Percentiles rank a stretch among this genome's conserved stretches.
These are phyloP conservation scores for Eucalyptus melliodora DNA, from an alignment of 345 rosid species.

Conservation along the genomic window DNA sequence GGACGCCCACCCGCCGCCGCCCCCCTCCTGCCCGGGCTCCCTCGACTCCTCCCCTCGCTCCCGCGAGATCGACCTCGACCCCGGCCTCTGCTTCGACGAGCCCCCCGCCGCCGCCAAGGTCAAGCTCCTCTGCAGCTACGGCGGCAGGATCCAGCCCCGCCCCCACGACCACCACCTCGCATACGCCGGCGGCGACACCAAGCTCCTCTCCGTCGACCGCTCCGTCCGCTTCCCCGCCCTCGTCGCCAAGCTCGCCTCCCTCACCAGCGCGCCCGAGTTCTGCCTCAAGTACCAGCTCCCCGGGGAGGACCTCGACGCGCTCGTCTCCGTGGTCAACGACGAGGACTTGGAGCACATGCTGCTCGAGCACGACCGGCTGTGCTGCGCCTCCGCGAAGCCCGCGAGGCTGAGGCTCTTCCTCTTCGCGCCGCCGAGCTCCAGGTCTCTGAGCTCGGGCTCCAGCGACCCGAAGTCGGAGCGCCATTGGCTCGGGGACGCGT, in stretches of 20 bases:
- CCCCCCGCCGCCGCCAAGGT: neutral
- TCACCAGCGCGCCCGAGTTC: conserved; percentile 6
- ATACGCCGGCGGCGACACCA: conserved; percentile 54
- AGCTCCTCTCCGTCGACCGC: conserved; percentile 44
- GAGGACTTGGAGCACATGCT: conserved; percentile 65
- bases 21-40: conserved; percentile 30
- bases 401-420: conserved; percentile 40
- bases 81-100: conserved; percentile 33
- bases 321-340: conserved; percentile 50
- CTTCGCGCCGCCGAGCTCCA: conserved; percentile 7
- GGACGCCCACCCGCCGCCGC: conserved; percentile 21
- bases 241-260: conserved; percentile 24
- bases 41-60: conserved; percentile 48
- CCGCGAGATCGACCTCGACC: conserved; percentile 43
- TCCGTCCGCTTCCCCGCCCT: conserved; percentile 18
- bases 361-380: conserved; percentile 46
- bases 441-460: neutral
- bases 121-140: conserved; percentile 51
- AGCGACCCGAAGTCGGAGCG: conserved; percentile 22
- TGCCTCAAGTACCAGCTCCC: conserved; percentile 60
- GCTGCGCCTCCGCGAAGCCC: conserved; percentile 19
- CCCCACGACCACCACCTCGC: conserved; percentile 50
- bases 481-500: conserved; percentile 49
- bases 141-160: conserved; percentile 56
- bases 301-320: conserved; percentile 59